These are phyloP conservation scores for Penicillium crystallinum DNA, from an alignment of 495 filamentous ascomycete species.

Conservation along the genomic window DNA sequence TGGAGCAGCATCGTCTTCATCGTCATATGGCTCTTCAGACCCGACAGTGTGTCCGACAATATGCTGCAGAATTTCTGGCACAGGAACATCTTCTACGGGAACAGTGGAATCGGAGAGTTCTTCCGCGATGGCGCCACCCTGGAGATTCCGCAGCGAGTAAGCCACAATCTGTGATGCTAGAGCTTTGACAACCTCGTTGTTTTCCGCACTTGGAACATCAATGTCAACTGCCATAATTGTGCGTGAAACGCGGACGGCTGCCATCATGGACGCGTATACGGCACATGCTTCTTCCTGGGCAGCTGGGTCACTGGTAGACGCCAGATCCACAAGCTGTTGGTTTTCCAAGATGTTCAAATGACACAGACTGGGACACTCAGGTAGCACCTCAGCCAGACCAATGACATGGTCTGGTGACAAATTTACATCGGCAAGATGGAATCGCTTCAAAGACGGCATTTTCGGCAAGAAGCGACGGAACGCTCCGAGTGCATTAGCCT, in stretches of 20 bases:
- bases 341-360: slow-evolving; percentile 90
- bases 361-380: slow-evolving; percentile 74
- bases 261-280: slow-evolving; percentile 85
- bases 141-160: slow-evolving; percentile 88
- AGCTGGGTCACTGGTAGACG: slow-evolving; percentile 63
- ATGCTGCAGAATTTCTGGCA: slow-evolving; percentile 64
- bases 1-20: slow-evolving; percentile 67
- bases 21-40: slow-evolving; percentile 45
- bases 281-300: slow-evolving; percentile 89
- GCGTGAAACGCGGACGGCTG: slow-evolving; percentile 76
- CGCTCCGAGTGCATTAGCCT: slow-evolving; percentile 68
- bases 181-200: slow-evolving; percentile 84
- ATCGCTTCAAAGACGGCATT: slow-evolving; percentile 71
- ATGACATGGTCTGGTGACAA: slow-evolving; percentile 84
- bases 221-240: slow-evolving; percentile 88
- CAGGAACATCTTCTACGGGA: slow-evolving; percentile 37
- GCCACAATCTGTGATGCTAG: slow-evolving; percentile 90
- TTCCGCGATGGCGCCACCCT: slow-evolving; percentile 50
- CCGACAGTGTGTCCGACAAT: slow-evolving; percentile 55
- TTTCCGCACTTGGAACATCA: slow-evolving; percentile 72
- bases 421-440: slow-evolving; percentile 85
- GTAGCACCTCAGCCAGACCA: slow-evolving; percentile 80
- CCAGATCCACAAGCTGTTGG: slow-evolving; percentile 59
- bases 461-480: slow-evolving; percentile 82
- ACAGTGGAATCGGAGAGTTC: slow-evolving; percentile 34